Percentiles rank a stretch among this genome's conserved stretches.
Conservation (phyloP, 345 rosid genomes). For the Ricinus communis region DNA sequence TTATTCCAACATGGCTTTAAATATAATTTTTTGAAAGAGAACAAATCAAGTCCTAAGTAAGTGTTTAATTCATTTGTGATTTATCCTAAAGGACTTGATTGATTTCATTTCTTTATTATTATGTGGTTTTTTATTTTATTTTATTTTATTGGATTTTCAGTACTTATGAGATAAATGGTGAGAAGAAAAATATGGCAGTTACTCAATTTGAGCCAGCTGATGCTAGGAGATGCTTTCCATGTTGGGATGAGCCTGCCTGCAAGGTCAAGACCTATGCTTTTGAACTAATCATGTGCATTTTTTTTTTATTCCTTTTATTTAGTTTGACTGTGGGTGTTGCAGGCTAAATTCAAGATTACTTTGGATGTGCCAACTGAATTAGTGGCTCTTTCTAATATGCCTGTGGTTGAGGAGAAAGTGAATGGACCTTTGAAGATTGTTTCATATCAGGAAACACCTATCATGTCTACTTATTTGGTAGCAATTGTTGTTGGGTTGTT, state of each 20-base stretch:
- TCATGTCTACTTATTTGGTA: slow-evolving; percentile 95
- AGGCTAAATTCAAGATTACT: slow-evolving; percentile 95
- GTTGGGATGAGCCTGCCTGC: slow-evolving; percentile 99
- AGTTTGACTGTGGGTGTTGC: slow-evolving; percentile 25
- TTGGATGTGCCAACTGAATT: slow-evolving; percentile 77
- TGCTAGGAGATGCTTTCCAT: slow-evolving; percentile 93
- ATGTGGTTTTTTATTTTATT: not conserved
- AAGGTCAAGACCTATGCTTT: slow-evolving; percentile 62
- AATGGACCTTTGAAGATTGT: slow-evolving; percentile 64
- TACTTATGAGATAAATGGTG: slow-evolving; percentile 71
- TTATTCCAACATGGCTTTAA: no score
- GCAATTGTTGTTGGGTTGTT: slow-evolving; percentile 92
- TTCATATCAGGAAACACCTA: slow-evolving; percentile 78
- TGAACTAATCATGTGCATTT: no score
- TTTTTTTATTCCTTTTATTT: slow-evolving; percentile 7
- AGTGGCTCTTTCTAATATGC: slow-evolving; percentile 95
- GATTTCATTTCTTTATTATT: not conserved
- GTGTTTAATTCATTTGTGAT: no score
- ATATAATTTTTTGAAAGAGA: no score
- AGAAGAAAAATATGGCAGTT: slow-evolving; percentile 96
- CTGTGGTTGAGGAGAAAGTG: slow-evolving; percentile 62
- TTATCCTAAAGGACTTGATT: no score
- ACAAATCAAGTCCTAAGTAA: no score
- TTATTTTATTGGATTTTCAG: slow-evolving; percentile 36
- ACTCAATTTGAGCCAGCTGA: slow-evolving; percentile 97